Conservation (phyloP, 2,329 filamentous ascomycete genomes). For the Pseudocercospora fuligena region DNA sequence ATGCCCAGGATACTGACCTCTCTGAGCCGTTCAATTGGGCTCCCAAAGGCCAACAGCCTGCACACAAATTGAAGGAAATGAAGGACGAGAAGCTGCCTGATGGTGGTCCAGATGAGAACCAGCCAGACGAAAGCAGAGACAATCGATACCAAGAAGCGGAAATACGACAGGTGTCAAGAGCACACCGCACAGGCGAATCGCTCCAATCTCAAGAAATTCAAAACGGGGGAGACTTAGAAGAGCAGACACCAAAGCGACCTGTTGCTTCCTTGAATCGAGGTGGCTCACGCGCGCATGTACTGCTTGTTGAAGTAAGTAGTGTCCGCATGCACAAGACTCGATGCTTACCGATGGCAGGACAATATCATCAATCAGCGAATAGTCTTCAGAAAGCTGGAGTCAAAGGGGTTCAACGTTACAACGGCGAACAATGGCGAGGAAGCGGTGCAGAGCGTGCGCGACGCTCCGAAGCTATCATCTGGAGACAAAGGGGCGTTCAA, state of each 20-base stretch:
- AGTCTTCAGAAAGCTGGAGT: constrained; percentile 35
- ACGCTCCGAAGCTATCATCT: constrained; percentile 22
- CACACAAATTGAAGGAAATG: not conserved
- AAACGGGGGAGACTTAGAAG: not conserved
- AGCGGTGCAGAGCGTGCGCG: constrained; percentile 36
- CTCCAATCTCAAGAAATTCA: not conserved
- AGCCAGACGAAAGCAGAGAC: constrained; percentile 6
- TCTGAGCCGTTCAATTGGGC: constrained; percentile 23
- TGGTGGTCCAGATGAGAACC: not conserved
- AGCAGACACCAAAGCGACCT: constrained; percentile 2
- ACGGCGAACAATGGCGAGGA: constrained; percentile 42
- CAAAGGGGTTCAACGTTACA: constrained; percentile 36
- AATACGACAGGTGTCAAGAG: constrained; percentile 1
- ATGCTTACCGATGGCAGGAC: constrained; percentile 10
- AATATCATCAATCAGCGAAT: constrained; percentile 42
- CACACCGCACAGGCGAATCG: not conserved
- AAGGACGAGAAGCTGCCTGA: not conserved
- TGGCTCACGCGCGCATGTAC: constrained; percentile 26
- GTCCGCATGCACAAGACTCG: not conserved
- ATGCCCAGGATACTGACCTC: constrained; percentile 12
- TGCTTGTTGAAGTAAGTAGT: constrained; percentile 33
- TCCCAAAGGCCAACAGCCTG: constrained; percentile 16
- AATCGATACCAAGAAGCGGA: constrained; percentile 12
- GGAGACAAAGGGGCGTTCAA: constrained; percentile 34
- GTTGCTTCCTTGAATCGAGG: constrained; percentile 2